Evolutionary conservation across 176 grass and related monocot genomes (phyloP), one percentile per base, ranked within the genome.

Genomic region (Pontederia paniculata): DNA sequence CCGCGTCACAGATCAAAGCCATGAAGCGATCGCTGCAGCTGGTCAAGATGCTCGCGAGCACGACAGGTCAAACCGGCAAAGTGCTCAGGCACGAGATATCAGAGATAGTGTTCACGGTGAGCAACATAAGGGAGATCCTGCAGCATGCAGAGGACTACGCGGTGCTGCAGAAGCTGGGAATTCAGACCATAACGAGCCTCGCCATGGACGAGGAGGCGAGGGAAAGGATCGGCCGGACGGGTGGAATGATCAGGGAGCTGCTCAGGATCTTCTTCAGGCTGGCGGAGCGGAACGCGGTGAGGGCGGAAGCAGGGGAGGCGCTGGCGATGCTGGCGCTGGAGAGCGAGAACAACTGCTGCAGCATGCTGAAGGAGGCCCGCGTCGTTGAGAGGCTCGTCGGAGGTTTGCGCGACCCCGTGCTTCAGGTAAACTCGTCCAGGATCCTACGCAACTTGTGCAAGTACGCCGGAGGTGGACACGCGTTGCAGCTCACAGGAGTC

Each of bases 251-350:
- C 28, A 80, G 60, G 42, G 45, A 56, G 12, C 43, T 80, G 7
- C 17, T 69, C 42, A 10, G 45, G 13, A 74, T 69, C 18, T 70
- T 80, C 54, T 74, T 80, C 23, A 52, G 25, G 45, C 49, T 37
- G 0, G 21, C 54, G 5, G 45, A 46, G 60, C 60, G 54, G 20
- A 55, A 47, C 0, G 60, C 70, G 23, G 37, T 74, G 43, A 41
- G 57, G 31, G 55, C 14, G 12, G 77, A 80, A 55, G 77, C 77
- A 55, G 77, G 77, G 23, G 64, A 80, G 50, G 64, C 77, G 21
- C 63, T 80, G 17, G 44, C 70, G 3, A 80, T 74, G 77, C 46
- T 80, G 48, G 67, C 70, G 8, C 23, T 80, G 25, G 66, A 74
- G 50, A 80, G 70, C 59, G 47, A 51, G 28, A 62, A 57, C 63